Conservation (phyloP, 208 protist genomes). For the Trypanosoma rangeli region DNA sequence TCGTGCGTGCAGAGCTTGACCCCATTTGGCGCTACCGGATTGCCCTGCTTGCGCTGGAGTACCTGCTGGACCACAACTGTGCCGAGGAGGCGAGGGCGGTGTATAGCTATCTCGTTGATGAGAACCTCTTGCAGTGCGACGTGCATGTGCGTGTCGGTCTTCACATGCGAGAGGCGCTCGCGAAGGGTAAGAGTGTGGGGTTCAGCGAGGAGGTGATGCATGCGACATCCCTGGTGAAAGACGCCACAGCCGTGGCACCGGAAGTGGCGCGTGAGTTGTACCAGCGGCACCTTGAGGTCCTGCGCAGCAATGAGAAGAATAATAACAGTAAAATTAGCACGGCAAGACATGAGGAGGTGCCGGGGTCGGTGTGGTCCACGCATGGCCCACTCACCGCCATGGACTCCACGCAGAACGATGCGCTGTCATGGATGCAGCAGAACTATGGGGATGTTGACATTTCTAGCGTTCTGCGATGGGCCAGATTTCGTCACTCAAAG, state of each 20-base stretch:
- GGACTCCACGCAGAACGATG: slow-evolving; percentile 15
- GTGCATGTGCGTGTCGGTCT: slow-evolving; percentile 76
- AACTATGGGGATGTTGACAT: slow-evolving; percentile 72
- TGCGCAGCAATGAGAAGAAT: slow-evolving; percentile 5
- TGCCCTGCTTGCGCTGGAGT: slow-evolving; percentile 60
- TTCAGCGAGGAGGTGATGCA: slow-evolving; percentile 33
- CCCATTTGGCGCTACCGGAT: slow-evolving; percentile 86
- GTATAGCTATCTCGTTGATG: slow-evolving; percentile 75
- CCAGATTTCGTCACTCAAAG: slow-evolving; percentile 54
- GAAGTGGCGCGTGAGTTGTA: slow-evolving; percentile 74
- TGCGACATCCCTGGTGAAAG: slow-evolving; percentile 54
- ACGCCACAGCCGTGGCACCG: slow-evolving; percentile 56
- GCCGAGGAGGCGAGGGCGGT: slow-evolving; percentile 69
- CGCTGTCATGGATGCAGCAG: slow-evolving; percentile 60
- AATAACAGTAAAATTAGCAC: not conserved
- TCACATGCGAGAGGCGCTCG: slow-evolving; percentile 74
- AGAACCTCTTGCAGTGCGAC: slow-evolving; percentile 64
- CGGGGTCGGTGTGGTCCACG: slow-evolving; percentile 13
- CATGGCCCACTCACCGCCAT: slow-evolving; percentile 22
- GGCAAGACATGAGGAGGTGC: not conserved
- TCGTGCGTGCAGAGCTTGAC: slow-evolving; percentile 77
- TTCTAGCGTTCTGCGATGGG: slow-evolving; percentile 65
- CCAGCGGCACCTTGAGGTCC: slow-evolving; percentile 34
- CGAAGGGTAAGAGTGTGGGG: slow-evolving; percentile 59
- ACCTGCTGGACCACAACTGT: slow-evolving; percentile 67